Conservation (phyloP, 176 grass and related monocot species). For the Saccharum officinarum region DNA sequence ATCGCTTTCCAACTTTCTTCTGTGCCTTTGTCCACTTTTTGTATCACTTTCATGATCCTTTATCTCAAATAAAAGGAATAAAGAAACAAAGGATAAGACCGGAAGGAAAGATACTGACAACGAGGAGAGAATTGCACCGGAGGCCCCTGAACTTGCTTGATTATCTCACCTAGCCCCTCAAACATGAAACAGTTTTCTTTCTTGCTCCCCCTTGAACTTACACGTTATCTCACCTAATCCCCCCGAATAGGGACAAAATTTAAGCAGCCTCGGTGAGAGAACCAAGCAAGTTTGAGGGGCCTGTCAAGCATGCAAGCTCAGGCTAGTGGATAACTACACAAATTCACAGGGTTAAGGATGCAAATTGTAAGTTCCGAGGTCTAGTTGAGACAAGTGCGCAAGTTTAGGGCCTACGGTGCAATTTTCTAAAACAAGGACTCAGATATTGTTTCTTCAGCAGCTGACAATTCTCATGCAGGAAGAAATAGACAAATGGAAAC, state of each 20-base stretch:
- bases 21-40: constrained; percentile 52
- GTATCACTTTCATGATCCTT: constrained; percentile 57
- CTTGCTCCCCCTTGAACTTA: background rate
- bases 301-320: background rate
- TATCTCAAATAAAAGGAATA: constrained; percentile 50
- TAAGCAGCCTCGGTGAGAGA: background rate
- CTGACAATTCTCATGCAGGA: constrained; percentile 27
- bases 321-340: background rate
- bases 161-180: background rate
- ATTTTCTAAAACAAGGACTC: background rate
- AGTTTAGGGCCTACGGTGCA: background rate
- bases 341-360: background rate
- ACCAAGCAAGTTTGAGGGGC: background rate
- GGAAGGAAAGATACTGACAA: constrained; percentile 25
- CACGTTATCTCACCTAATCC: background rate
- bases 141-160: background rate
- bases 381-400: background rate
- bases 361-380: background rate
- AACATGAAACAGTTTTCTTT: background rate
- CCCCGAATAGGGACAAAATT: background rate
- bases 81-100: constrained; percentile 39
- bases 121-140: background rate
- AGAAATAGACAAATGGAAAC: constrained; percentile 29
- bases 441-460: background rate
- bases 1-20: constrained; percentile 46